Percentiles rank a stretch among this genome's conserved stretches.
Conservation (phyloP, 257 asterid species). For the Rubia yunnanensis region DNA sequence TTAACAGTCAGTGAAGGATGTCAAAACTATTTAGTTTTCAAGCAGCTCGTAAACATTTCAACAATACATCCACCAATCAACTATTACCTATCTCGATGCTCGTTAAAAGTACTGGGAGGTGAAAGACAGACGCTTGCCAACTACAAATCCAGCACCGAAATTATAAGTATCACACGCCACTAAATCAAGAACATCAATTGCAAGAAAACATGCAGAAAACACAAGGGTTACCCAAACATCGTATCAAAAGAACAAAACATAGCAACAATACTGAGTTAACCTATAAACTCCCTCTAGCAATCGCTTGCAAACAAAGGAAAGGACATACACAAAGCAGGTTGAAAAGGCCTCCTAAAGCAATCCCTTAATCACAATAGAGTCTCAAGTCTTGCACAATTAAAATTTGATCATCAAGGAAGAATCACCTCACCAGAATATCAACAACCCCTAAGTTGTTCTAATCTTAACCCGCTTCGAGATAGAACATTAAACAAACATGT, state of each 20-base stretch:
- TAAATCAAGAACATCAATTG: neutral
- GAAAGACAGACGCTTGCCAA: neutral
- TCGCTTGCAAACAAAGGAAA: slow-evolving; percentile 14
- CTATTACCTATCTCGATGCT: neutral
- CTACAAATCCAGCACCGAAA: slow-evolving; percentile 1
- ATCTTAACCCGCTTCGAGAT: neutral
- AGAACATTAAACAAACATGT: neutral
- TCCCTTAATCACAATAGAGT: slow-evolving; percentile 15
- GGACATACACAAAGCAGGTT: slow-evolving; percentile 1
- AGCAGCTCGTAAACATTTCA: neutral
- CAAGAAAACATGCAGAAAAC: neutral
- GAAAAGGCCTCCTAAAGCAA: slow-evolving; percentile 13
- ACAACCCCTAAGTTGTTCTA: slow-evolving; percentile 1
- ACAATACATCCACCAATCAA: neutral
- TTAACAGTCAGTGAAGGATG: neutral
- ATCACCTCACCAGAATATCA: neutral
- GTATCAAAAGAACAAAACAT: neutral
- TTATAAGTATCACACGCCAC: neutral
- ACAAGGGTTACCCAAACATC: neutral
- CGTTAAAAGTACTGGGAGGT: neutral
- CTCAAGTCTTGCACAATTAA: slow-evolving; percentile 14
- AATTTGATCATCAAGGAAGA: slow-evolving; percentile 6
- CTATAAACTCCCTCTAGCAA: neutral
- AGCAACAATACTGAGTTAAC: neutral
- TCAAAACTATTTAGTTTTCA: neutral